Percentiles rank a stretch among this genome's conserved stretches.
phyloP scores from a whole-genome alignment of 495 filamentous ascomycete species.

The Staphylotrichum longicolle region DNA sequence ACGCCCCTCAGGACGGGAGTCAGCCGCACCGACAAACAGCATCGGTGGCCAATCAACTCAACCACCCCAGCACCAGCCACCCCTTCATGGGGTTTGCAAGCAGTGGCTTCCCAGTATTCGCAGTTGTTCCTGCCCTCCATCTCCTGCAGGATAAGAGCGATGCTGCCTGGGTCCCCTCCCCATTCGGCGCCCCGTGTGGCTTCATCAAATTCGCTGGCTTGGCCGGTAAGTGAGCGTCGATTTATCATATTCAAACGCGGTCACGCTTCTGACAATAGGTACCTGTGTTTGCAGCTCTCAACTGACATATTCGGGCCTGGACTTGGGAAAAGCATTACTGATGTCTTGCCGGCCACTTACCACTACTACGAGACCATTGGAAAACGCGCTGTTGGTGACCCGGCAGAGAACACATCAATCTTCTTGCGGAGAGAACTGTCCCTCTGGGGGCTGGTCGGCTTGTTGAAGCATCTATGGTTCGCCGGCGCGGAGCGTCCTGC shows the following conservation, averaged over 20 bases:
- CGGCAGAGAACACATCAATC: slow-evolving; percentile 14
- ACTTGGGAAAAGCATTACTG: slow-evolving; percentile 8
- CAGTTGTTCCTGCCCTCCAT: background rate
- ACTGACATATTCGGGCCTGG: slow-evolving; percentile 13
- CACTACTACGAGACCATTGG: slow-evolving; percentile 15
- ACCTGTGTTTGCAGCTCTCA: slow-evolving; percentile 14
- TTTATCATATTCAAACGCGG: background rate
- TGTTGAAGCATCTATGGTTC: slow-evolving; percentile 24
- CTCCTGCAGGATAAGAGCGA: background rate
- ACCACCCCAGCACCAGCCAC: no score
- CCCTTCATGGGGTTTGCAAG: no score
- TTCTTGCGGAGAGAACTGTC: slow-evolving; percentile 21
- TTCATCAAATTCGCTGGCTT: slow-evolving; percentile 2
- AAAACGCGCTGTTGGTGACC: slow-evolving; percentile 16
- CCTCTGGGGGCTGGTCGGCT: slow-evolving; percentile 13
- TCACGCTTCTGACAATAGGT: slow-evolving; percentile 11
- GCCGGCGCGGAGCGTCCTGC: slow-evolving; percentile 20
- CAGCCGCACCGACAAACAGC: no score
- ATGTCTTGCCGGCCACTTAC: slow-evolving; percentile 20
- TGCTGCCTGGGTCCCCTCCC: background rate
- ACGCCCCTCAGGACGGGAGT: no score
- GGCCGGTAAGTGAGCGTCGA: slow-evolving; percentile 10
- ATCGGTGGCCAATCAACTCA: no score
- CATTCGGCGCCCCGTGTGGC: background rate
- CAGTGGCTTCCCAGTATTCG: no score